Base-by-base conservation (phyloP, 305 asterid genomes). In the Coffea humblotiana region DNA sequence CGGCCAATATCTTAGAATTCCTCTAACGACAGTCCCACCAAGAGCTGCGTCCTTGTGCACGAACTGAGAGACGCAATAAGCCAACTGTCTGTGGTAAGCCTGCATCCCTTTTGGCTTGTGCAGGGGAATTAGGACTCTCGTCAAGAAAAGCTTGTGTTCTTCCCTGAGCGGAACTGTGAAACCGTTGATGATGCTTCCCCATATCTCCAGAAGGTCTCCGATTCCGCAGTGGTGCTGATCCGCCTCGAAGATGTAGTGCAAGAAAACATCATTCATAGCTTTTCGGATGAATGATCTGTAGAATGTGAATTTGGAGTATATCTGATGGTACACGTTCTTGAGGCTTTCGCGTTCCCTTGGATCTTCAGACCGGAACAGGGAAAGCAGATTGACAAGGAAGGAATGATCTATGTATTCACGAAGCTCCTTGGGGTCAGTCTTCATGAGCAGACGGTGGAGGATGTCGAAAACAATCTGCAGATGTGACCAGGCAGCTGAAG, bases 171-270 rank as follows among this genome's bases (percentile, higher is more conserved):
- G 98, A 60, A 90, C 78, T 48, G 91, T 89, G 65, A 92, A 93
- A 25, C 98, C 97, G 21, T 91, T 93, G 67, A 91, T 87, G 68
- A 93, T 93, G 71, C 92, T 91, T 15, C 96, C 97, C 90, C 92
- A 90, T 40, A 94, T 89, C 90, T 94, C 98, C 43, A 92, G 88
- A 11, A 94, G 80, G 47, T 94, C 97, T 48, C 98, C 97, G 51
- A 94, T 88, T 75, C 96, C 98, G 35, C 82, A 79, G 81, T 88
- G 93, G 54, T 85, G 84, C 40, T 90, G 88, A 18, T 89, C 93
- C 0, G 81, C 77, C 84, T 90, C 98, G 37, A 74, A 92, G 3
- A 88, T 83, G 69, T 89, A 90, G 79, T 85, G 79, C 86, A 93
- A 80, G 88, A 92, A 89, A 0, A 89, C 91, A 74, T 91, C 92